Conservation (phyloP, 2,329 filamentous ascomycete species). For the Lizonia empirigonia region DNA sequence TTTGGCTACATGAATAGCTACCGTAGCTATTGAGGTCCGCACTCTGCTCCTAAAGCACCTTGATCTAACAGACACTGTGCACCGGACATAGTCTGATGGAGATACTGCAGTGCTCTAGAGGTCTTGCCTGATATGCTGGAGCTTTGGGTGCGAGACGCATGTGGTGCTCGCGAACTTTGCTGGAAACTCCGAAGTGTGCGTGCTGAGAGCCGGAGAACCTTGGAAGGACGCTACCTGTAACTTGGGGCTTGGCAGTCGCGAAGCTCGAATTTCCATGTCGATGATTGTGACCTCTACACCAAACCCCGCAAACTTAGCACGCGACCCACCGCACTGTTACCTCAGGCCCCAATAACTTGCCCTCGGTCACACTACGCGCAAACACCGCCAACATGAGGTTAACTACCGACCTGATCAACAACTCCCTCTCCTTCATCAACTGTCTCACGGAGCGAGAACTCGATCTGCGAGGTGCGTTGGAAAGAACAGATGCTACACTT, state of each 20-base stretch:
- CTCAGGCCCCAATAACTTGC: background rate
- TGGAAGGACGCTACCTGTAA: background rate
- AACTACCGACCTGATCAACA: slow-evolving; percentile 91
- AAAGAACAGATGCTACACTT: slow-evolving; percentile 98
- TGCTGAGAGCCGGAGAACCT: too few relatives aligned
- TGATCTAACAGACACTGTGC: too few relatives aligned
- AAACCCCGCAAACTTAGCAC: background rate
- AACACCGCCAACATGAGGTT: slow-evolving; percentile 74
- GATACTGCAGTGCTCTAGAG: too few relatives aligned
- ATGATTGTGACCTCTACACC: background rate
- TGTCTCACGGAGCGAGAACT: slow-evolving; percentile 98
- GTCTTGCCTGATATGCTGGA: too few relatives aligned
- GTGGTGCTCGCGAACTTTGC: too few relatives aligned
- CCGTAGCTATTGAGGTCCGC: too few relatives aligned
- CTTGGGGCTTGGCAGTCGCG: slow-evolving; percentile 10
- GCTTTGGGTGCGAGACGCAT: too few relatives aligned
- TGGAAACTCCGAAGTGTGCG: too few relatives aligned
- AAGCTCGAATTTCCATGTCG: slow-evolving; percentile 9
- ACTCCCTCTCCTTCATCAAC: slow-evolving; percentile 97
- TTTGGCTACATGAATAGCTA: too few relatives aligned
- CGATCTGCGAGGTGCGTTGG: slow-evolving; percentile 98
- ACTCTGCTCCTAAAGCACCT: too few relatives aligned
- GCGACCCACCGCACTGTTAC: background rate
- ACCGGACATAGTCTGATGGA: too few relatives aligned
- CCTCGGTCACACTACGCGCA: background rate